A percentile compares a stretch with the other conserved stretches of the same genome.
Evolutionary conservation across 2,329 filamentous ascomycete genomes (phyloP).

Genomic region (Onygenales sp.): DNA sequence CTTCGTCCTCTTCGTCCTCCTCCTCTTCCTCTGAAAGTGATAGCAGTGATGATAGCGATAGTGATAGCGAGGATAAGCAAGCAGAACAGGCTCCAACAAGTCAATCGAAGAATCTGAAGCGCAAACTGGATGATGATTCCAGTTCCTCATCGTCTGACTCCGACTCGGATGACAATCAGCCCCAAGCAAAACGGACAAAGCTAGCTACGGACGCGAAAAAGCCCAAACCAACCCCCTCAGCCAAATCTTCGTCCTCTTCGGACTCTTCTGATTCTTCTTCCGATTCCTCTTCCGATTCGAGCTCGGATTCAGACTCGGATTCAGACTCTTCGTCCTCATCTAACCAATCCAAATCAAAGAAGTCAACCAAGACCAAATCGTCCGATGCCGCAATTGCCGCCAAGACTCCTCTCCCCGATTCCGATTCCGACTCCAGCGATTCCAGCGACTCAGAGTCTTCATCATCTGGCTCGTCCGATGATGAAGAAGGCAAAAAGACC

Average conservation of each 20-base stretch:
- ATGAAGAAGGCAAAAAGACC: background rate
- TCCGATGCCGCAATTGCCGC: constrained; percentile 15
- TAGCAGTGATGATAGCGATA: constrained; percentile 36
- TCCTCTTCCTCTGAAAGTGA: constrained; percentile 39
- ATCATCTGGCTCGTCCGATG: constrained; percentile 8
- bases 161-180: constrained; percentile 23
- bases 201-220: background rate
- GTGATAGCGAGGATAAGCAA: constrained; percentile 17
- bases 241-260: constrained; percentile 4
- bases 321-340: constrained; percentile 14
- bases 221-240: background rate
- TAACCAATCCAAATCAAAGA: constrained; percentile 17
- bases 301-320: constrained; percentile 29
- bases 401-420: constrained; percentile 28
- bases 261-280: constrained; percentile 7
- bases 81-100: constrained; percentile 26
- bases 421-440: constrained; percentile 20
- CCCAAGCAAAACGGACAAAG: constrained; percentile 11
- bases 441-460: constrained; percentile 8
- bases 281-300: constrained; percentile 15
- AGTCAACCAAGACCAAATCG: constrained; percentile 11
- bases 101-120: constrained; percentile 40
- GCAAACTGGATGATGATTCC: constrained; percentile 45
- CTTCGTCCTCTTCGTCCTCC: constrained; percentile 25
- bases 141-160: constrained; percentile 26